Base-by-base conservation (phyloP, 2,329 filamentous ascomycete species). In the Plenodomus biglobosus region DNA sequence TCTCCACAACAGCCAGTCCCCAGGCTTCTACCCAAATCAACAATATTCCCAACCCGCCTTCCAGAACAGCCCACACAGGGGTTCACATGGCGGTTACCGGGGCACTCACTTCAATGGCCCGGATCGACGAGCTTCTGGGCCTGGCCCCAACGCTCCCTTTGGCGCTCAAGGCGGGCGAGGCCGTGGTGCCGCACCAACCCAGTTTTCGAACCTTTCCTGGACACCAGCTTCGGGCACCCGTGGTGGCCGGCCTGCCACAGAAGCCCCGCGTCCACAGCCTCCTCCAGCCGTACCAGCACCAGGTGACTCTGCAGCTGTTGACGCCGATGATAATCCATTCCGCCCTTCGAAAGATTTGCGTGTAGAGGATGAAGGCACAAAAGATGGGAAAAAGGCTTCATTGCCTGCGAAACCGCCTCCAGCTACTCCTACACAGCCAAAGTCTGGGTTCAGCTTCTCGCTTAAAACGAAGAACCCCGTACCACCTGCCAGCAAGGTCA, bases 381-480 rank as follows among this genome's bases (percentile, higher is more conserved):
- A 82, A 41, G 74, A 77, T 11, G 71, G 72, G 19, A 72, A 76
- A 43, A 78, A 81, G 47, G 75, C 78, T 44, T 81, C 83, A 73
- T 79, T 79, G 22, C 78, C 82, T 10, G 58, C 55, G 3, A 76
- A 72, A 18, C 47, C 80, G 81, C 21, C 56, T 48, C 76, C 81
- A 34, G 73, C 80, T 2, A 77, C 80, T 17, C 76, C 78, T 1
- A 79, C 81, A 77, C 80, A 50, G 65, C 73, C 50, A 69, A 77
- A 65, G 40, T 75, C 77, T 49, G 75, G 76, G 2, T 95, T 96
- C 65, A 95, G 90, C 69, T 97, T 97, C 70, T 90, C 91, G 1
- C 90, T 97, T 72, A 96, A 96, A 69, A 82, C 85, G 8, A 82
- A 87, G 36, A 80, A 78, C 10, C 78, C 80, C 2, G 78, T 85